Conservation (phyloP, 176 grass and related monocot species). For the Echinochloa phyllopogon region DNA sequence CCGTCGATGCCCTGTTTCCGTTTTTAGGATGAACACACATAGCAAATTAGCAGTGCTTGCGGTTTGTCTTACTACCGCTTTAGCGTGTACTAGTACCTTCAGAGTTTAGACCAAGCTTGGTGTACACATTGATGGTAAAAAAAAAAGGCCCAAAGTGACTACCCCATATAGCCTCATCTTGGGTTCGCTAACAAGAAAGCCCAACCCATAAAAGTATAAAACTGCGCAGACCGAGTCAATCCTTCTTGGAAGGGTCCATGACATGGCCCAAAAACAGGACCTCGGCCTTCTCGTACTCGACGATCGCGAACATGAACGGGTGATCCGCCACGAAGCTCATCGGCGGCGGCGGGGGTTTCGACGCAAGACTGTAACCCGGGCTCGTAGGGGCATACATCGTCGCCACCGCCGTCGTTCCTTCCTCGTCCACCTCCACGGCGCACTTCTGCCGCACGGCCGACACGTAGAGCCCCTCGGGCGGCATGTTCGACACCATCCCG, state of each 20-base stretch:
- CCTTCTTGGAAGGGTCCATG: slow-evolving; percentile 16
- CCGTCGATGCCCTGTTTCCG: neutral
- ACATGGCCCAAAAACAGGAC: slow-evolving; percentile 41
- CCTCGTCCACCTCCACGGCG: slow-evolving; percentile 45
- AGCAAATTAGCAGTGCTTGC: neutral
- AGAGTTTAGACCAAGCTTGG: neutral
- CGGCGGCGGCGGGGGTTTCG: neutral
- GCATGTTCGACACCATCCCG: slow-evolving; percentile 27
- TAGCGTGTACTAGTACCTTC: neutral
- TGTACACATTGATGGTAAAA: too few species aligned
- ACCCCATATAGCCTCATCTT: too few species aligned
- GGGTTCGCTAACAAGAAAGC: neutral
- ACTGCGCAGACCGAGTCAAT: neutral
- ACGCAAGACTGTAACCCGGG: neutral
- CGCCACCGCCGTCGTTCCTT: slow-evolving; percentile 24
- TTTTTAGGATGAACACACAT: neutral
- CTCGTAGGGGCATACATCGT: neutral
- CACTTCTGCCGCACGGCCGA: slow-evolving; percentile 30
- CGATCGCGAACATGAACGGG: slow-evolving; percentile 43
- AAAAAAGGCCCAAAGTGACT: too few species aligned
- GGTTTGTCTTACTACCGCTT: neutral
- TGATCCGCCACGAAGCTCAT: slow-evolving; percentile 44
- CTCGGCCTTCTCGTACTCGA: slow-evolving; percentile 38
- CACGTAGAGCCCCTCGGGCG: slow-evolving; percentile 20
- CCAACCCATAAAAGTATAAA: neutral